Conservation (phyloP, 163 green algal genomes). For the Scenedesmus sp. region DNA sequence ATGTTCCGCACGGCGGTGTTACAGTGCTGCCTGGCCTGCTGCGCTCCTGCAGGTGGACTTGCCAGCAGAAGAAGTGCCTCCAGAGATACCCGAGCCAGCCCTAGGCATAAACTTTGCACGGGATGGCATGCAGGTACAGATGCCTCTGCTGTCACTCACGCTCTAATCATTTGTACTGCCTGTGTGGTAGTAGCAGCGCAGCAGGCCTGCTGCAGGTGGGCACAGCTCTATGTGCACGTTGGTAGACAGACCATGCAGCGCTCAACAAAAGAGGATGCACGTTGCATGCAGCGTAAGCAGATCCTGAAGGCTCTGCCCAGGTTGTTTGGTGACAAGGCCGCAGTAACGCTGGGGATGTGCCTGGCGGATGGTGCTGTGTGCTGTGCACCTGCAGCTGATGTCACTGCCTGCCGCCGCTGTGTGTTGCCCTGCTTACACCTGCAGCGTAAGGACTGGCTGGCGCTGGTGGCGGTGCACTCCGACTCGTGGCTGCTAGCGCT, state of each 20-base stretch:
- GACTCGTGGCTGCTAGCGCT: slow-evolving; percentile 97
- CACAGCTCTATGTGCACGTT: no score
- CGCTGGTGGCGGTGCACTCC: slow-evolving; percentile 96
- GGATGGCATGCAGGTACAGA: slow-evolving; percentile 78
- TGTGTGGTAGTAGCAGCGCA: not conserved
- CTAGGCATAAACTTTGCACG: slow-evolving; percentile 99
- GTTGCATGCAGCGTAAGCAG: no score
- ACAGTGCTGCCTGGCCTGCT: not conserved
- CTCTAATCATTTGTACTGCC: not conserved
- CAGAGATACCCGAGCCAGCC: slow-evolving; percentile 97
- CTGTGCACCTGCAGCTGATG: not conserved
- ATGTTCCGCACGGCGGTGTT: not conserved
- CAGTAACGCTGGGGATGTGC: no score
- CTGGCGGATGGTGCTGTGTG: no score
- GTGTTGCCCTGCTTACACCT: not conserved
- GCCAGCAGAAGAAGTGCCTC: slow-evolving; percentile 97
- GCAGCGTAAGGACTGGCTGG: slow-evolving; percentile 94
- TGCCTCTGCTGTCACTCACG: not conserved
- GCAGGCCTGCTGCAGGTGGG: not conserved
- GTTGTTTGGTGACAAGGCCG: no score
- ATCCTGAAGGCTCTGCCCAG: no score
- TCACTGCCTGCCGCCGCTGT: not conserved
- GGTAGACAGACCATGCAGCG: no score
- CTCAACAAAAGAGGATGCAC: no score
- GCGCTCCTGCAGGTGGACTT: slow-evolving; percentile 78